Evolutionary conservation across 805 yeast genomes (phyloP).

Genomic region (Candida succiphila): DNA sequence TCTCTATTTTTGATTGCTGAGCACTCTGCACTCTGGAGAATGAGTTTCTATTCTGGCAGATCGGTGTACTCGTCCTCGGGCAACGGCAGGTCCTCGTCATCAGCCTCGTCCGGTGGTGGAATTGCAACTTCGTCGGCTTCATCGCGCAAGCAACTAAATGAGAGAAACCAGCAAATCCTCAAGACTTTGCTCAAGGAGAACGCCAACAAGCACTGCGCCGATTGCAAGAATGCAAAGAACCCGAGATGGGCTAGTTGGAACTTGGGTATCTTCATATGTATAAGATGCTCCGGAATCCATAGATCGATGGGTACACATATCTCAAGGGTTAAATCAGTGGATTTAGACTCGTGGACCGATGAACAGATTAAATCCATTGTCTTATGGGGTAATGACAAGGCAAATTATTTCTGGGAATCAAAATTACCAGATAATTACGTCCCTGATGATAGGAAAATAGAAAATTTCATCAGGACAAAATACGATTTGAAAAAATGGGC

Average conservation of each 20-base stretch:
- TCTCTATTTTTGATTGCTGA: too few relatives aligned
- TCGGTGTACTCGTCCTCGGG: not conserved
- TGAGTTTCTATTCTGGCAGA: slow-evolving; percentile 1
- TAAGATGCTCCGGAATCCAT: slow-evolving; percentile 93
- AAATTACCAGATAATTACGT: slow-evolving; percentile 58
- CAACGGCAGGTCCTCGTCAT: too few relatives aligned
- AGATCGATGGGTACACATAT: slow-evolving; percentile 94
- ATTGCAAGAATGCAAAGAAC: slow-evolving; percentile 80
- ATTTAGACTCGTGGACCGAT: slow-evolving; percentile 93
- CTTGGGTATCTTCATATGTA: slow-evolving; percentile 86
- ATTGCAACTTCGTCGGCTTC: not conserved
- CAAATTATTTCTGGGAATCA: slow-evolving; percentile 80
- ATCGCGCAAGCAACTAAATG: slow-evolving; percentile 14
- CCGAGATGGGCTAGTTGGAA: slow-evolving; percentile 99
- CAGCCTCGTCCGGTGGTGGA: too few relatives aligned
- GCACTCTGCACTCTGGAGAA: not conserved
- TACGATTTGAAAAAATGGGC: slow-evolving; percentile 90
- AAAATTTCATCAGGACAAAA: slow-evolving; percentile 84
- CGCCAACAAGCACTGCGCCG: slow-evolving; percentile 76
- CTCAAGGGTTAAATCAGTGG: slow-evolving; percentile 86
- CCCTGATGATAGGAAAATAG: slow-evolving; percentile 80
- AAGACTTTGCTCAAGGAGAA: slow-evolving; percentile 69
- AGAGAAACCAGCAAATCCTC: slow-evolving; percentile 60
- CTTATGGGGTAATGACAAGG: slow-evolving; percentile 75
- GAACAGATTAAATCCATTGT: slow-evolving; percentile 79